Conservation (phyloP, 148 eudicot species). For the Amaranthus palmeri region DNA sequence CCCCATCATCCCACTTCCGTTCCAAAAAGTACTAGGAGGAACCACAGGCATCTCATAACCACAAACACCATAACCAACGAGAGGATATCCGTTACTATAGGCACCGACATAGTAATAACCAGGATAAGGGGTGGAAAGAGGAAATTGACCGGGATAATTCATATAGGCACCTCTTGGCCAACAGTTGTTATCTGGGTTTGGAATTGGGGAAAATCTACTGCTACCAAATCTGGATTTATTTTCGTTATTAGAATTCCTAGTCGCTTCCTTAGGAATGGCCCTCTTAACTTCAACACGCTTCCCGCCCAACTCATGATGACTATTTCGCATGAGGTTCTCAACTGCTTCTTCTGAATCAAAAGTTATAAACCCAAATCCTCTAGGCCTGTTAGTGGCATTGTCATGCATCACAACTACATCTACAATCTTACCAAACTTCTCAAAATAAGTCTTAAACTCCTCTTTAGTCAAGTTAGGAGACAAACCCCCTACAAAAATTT, state of each 20-base stretch:
- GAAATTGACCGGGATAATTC: conserved; percentile 33
- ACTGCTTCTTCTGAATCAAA: conserved; percentile 79
- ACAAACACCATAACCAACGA: conserved; percentile 37
- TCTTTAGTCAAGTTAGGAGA: conserved; percentile 64
- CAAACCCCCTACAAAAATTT: conserved; percentile 93
- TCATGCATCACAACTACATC: conserved; percentile 94
- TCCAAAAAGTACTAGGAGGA: conserved; percentile 40
- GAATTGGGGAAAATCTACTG: conserved; percentile 29
- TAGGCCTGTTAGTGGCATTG: conserved; percentile 58
- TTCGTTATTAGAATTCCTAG: conserved; percentile 23
- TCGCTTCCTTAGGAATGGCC: conserved; percentile 62
- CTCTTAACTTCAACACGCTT: conserved; percentile 80
- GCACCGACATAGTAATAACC: conserved; percentile 49
- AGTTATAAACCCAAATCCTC: conserved; percentile 90
- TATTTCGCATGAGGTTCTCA: conserved; percentile 48
- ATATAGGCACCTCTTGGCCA: conserved; percentile 32
- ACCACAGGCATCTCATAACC: conserved; percentile 51
- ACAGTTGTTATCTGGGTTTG: conserved; percentile 26
- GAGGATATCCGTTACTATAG: conserved; percentile 22
- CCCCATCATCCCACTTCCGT: conserved; percentile 30
- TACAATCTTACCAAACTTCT: conserved; percentile 66
- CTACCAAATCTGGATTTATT: conserved; percentile 27
- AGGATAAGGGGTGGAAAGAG: conserved; percentile 35
- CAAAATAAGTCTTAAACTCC: conserved; percentile 67
- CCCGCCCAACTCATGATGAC: conserved; percentile 54